Base-by-base conservation (phyloP, 2,329 filamentous ascomycete species). In the Cytospora paraplurivora region DNA sequence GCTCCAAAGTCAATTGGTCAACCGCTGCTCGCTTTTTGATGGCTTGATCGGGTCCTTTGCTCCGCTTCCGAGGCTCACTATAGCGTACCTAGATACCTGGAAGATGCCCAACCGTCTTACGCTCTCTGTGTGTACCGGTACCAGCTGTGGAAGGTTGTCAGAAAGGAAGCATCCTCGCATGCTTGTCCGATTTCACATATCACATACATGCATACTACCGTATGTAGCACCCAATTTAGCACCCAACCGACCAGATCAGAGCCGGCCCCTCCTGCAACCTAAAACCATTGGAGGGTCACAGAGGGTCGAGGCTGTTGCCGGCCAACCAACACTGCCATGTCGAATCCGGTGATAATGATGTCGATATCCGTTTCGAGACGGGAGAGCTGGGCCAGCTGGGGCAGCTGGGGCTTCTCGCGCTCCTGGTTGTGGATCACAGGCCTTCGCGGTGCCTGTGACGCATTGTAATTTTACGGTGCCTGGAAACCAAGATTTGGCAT, bases 401-500 rank as follows among this genome's bases (percentile, higher is more conserved):
- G 47, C 52, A 38, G 47, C 47, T 51, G 56, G 52, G 44, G 47
- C 56, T 59, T 49, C 56, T 17, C 17, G 11, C n/a, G 56, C 47
- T 49, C 19, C 17, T 59, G 56, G 56, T 3, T 59, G 34, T 41
- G 15, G 56, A 27, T 27, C 27, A 27, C 27, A 27, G 27, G 27
- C 27, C 27, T 27, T 27, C 27, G 27, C 27, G 27, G 27, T 27
- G 27, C 27, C 27, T 27, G 27, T 27, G 59, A 61, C 51, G 59
- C 59, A 38, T 17, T 19, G n/a, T 53, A 55, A 33, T 55, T 55
- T 49, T 37, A 55, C 38, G 59, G 58, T 51, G 38, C 38, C 51
- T 60, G 15, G 50, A 19, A 19, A 47, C 44, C 44, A 47, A 47
- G 44, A 47, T 61, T 55, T 44, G 19, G 55, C 51, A 50, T 50